Base-by-base conservation (phyloP, 2,329 filamentous ascomycete genomes). In the Aspergillus bombycis region DNA sequence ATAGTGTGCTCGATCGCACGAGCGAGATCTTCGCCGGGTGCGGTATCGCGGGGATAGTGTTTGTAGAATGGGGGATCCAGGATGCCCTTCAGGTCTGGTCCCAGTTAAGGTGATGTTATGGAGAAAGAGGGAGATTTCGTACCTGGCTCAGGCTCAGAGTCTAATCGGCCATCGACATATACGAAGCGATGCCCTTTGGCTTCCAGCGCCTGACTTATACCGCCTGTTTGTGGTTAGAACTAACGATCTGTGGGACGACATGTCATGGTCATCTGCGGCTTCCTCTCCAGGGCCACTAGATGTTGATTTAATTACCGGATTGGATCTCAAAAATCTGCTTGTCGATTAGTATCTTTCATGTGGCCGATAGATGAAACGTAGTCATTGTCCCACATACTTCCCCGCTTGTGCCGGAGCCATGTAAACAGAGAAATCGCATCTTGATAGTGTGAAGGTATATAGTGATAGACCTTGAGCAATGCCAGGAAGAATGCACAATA, bases 381-480 rank as follows among this genome's bases (percentile, higher is more conserved):
- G 28, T 52, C 16, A 21, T 52, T 52, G 48, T 52, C 32, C 48
- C 48, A 60, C 65, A 43, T 72, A 75, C 74, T 64, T 76, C 74
- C 45, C 64, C 65, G 62, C 72, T 75, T 57, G 74, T 76, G 54
- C 72, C 70, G 4, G 68, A 70, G 46, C 74, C 74, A 54, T 76
- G 74, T 19, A 76, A 63, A 70, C 74, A 76, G 34, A 76, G 68
- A 43, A 76, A 76, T 10, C 70, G 70, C 74, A 76, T 76, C 21
- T 32, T 11, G 45, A 7, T n/a, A 30, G 9, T 52, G 14, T 23
- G 12, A 26, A 46, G 14, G 43, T 32, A 12, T 52, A 21, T n/a
- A 9, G 19, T 32, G 19, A 34, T 52, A n/a, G 21, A 34, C 14
- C 10, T 32, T n/a, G 28, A 52, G 48, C 14, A 28, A 14, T n/a